phyloP scores from a whole-genome alignment of 352 stramenopile species.

The Phytophthora pluvialis region DNA sequence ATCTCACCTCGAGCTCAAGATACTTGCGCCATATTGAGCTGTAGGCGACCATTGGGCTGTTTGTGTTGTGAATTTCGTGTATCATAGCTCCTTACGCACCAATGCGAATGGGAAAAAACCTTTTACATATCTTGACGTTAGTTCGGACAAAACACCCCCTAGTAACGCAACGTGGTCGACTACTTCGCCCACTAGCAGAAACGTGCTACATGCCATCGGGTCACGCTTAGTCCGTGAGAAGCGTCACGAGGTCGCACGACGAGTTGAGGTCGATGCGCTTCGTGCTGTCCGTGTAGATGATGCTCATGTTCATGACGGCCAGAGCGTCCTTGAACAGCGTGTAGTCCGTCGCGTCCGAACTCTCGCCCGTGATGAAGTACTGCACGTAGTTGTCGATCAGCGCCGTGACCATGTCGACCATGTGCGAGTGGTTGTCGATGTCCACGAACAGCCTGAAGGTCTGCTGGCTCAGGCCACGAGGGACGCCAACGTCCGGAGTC shows the following conservation, averaged over 20 bases:
- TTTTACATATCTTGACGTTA: conserved; percentile 24
- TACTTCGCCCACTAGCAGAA: conserved; percentile 29
- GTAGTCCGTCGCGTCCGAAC: conserved; percentile 44
- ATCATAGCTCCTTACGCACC: no score
- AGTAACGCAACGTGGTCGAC: conserved; percentile 14
- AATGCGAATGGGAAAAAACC: not conserved
- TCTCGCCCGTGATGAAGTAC: conserved; percentile 62
- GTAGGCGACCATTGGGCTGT: not conserved
- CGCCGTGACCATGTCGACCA: conserved; percentile 54
- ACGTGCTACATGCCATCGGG: not conserved
- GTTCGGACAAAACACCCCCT: conserved; percentile 19
- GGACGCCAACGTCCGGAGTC: conserved; percentile 47
- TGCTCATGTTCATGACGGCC: conserved; percentile 56
- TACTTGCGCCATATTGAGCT: not conserved
- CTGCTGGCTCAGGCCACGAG: conserved; percentile 46
- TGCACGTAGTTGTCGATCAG: conserved; percentile 48
- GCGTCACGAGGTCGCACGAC: conserved; percentile 35
- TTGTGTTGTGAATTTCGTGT: no score
- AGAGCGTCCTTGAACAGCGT: conserved; percentile 52
- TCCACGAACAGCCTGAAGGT: conserved; percentile 41
- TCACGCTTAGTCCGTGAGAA: conserved; percentile 25
- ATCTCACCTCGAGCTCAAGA: not conserved
- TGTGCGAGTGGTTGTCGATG: conserved; percentile 23
- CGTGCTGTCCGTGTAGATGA: conserved; percentile 57
- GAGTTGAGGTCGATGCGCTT: conserved; percentile 40